Conservation (phyloP, 2,329 filamentous ascomycete species). For the Sporothrix mexicana region DNA sequence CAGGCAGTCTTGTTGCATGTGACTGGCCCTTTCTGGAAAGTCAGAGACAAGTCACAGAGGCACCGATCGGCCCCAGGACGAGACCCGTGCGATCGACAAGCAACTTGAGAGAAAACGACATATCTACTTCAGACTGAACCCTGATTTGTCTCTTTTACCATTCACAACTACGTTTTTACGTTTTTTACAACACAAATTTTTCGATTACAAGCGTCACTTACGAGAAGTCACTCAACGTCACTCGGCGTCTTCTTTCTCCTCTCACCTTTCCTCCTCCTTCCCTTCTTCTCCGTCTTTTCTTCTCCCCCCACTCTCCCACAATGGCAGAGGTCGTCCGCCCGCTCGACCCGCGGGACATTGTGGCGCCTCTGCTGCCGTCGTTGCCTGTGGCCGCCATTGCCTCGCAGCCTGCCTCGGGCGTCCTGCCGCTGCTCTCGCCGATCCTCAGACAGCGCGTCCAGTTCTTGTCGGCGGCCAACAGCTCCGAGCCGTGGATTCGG, state of each 20-base stretch:
- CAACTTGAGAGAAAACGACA: neutral
- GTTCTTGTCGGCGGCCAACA: constrained; percentile 64
- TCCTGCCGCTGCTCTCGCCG: constrained; percentile 67
- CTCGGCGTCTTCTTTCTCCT: neutral
- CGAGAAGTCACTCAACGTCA: neutral
- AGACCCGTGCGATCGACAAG: constrained; percentile 24
- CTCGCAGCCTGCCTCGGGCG: constrained; percentile 59
- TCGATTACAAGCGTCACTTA: neutral
- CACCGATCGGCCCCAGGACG: constrained; percentile 6
- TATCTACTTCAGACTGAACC: neutral
- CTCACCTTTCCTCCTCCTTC: neutral
- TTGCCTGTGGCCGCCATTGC: constrained; percentile 65
- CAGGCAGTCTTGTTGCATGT: constrained; percentile 19
- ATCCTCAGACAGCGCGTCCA: constrained; percentile 70
- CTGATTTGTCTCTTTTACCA: neutral
- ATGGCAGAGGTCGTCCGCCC: constrained; percentile 46
- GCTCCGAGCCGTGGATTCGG: constrained; percentile 72
- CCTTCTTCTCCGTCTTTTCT: too few relatives aligned
- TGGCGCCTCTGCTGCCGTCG: constrained; percentile 64
- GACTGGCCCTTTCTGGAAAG: neutral
- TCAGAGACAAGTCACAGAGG: neutral
- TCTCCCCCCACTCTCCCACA: neutral
- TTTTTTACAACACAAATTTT: too few relatives aligned
- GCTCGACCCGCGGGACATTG: constrained; percentile 55
- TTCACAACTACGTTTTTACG: neutral